Evolutionary conservation across 2,329 filamentous ascomycete genomes (phyloP), one percentile per base, ranked within the genome.

Genomic region (Leptodontidium sp.): DNA sequence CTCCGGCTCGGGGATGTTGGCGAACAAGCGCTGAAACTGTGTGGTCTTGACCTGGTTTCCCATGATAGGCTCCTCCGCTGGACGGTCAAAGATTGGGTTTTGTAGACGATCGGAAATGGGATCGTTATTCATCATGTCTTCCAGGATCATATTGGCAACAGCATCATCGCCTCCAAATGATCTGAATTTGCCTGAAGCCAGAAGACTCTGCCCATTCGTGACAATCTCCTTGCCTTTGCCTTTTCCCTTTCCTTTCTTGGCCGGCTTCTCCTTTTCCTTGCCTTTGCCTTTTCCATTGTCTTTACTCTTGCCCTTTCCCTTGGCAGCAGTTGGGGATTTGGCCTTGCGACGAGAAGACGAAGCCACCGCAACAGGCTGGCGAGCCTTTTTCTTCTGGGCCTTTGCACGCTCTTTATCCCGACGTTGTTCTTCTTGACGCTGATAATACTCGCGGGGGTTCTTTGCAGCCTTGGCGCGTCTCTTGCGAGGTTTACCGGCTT

Each of bases 1-100:
- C 17, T 61, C 68, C 29, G 68, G 71, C 8, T 69, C 35, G 1
- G 77, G 77, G 14, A 77, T 74, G 38, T 73, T 75, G 1, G 73
- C 69, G 21, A 77, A 69, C 2, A 79, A 55, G 6, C 66, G 59
- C 38, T 75, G 66, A 15, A 78, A 70, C 45, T 78, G 77, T 0
- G 61, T 67, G 1, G 64, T 45, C 66, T 79, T 78, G 6, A 21
- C 68, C 1, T 67, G 50, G 2, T 59, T 26, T 14, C 68, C 70
- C 2, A 35, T 24, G 1, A 78, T 76, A 15, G 52, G 52, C 8
- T 71, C 71, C 21, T 75, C 75, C 1, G 67, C 59, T 0, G 64
- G 65, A 29, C 68, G 45, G 24, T 74, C 64, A 32, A 70, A 74
- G 1, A 73, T 69, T 0, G 75, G 70, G 49, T 77, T 67, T 11